Evolutionary conservation across 2,329 filamentous ascomycete species (phyloP).

Genomic region (Arthrobotrys musiformis): DNA sequence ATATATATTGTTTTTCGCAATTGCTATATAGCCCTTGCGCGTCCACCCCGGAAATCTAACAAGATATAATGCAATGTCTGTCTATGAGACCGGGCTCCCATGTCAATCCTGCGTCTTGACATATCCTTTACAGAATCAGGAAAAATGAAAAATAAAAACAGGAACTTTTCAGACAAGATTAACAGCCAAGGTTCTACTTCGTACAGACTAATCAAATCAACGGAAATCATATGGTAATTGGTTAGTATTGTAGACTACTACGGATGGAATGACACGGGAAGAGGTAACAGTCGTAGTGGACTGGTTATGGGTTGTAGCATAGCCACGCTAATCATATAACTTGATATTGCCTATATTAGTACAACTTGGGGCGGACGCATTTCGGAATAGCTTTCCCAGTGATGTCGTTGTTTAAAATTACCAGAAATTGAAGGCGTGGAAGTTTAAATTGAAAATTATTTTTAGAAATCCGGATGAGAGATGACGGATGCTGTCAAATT

Average conservation of each 20-base stretch:
- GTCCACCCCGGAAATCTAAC: neutral
- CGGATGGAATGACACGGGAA: conserved; percentile 32
- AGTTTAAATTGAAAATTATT: conserved; percentile 14
- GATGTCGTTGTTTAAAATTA: conserved; percentile 41
- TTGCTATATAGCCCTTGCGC: conserved; percentile 22
- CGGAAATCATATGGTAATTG: neutral
- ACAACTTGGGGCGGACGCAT: conserved; percentile 29
- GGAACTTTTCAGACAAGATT: conserved; percentile 20
- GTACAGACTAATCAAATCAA: conserved; percentile 50
- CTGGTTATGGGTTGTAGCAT: conserved; percentile 24
- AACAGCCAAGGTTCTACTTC: conserved; percentile 40
- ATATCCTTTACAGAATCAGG: neutral
- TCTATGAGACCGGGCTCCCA: conserved; percentile 30
- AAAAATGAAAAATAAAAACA: neutral
- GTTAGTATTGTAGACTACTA: neutral
- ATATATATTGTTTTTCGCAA: conserved; percentile 18
- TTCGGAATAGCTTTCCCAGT: conserved; percentile 35
- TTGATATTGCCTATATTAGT: conserved; percentile 42
- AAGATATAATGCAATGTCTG: conserved; percentile 21
- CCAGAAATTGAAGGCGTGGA: neutral
- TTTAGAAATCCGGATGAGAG: conserved; percentile 4
- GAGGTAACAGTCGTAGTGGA: conserved; percentile 18
- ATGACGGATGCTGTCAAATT: neutral
- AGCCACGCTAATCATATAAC: conserved; percentile 33
- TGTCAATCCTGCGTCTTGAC: neutral